Conservation (phyloP, 805 yeast genomes). For the Myxozyma neotropica region DNA sequence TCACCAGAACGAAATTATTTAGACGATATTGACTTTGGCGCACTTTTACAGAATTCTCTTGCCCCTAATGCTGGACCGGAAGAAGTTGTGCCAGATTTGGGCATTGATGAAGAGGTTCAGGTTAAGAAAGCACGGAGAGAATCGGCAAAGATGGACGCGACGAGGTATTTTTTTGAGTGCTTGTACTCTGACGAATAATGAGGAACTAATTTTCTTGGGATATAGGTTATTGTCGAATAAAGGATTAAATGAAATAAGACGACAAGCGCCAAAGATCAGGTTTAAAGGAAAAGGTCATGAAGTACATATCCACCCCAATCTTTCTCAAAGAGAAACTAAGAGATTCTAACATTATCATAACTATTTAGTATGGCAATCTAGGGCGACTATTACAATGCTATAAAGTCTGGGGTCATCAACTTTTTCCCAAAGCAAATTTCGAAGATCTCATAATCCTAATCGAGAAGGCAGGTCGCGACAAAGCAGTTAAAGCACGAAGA, state of each 20-base stretch:
- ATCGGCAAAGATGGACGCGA: conserved; percentile 53
- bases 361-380: conserved; percentile 50
- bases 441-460: conserved; percentile 64
- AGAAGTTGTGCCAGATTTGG: conserved; percentile 30
- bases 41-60: background rate
- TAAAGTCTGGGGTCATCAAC: conserved; percentile 73
- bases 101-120: conserved; percentile 40
- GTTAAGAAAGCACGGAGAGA: conserved; percentile 38
- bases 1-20: too few species aligned
- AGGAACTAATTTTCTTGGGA: background rate
- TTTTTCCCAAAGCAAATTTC: conserved; percentile 80
- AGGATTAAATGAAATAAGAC: conserved; percentile 59
- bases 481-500: conserved; percentile 44
- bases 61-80: background rate
- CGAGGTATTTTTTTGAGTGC: background rate
- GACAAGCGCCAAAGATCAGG: conserved; percentile 35
- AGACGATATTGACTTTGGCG: background rate
- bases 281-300: conserved; percentile 51
- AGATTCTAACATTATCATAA: background rate
- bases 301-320: conserved; percentile 8
- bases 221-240: conserved; percentile 50
- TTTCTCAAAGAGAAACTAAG: background rate
- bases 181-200: background rate
- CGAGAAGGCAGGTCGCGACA: conserved; percentile 51
- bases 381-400: conserved; percentile 56